phyloP scores from a whole-genome alignment of 2,329 filamentous ascomycete genomes.

The Cladosporium sphaerospermum region DNA sequence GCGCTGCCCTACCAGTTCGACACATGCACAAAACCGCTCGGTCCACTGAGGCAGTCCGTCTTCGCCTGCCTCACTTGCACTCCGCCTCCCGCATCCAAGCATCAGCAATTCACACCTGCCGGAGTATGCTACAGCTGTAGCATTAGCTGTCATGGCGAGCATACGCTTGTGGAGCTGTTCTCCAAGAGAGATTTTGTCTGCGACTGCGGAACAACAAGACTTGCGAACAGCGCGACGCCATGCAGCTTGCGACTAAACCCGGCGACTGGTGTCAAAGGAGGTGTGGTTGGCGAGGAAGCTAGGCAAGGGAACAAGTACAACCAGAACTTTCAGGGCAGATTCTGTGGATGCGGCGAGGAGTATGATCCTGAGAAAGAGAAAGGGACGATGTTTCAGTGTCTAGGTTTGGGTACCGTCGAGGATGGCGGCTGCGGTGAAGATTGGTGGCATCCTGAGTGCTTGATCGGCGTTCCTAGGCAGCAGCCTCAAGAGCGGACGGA shows the following conservation, averaged over 20 bases:
- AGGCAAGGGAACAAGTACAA: slow-evolving; percentile 79
- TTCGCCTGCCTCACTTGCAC: slow-evolving; percentile 95
- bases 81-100: slow-evolving; percentile 60
- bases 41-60: slow-evolving; percentile 76
- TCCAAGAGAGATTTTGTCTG: slow-evolving; percentile 92
- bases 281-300: slow-evolving; percentile 69
- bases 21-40: slow-evolving; percentile 83
- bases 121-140: slow-evolving; percentile 96
- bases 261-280: slow-evolving; percentile 67
- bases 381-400: slow-evolving; percentile 96
- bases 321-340: slow-evolving; percentile 87
- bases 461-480: slow-evolving; percentile 70
- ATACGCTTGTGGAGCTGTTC: slow-evolving; percentile 91
- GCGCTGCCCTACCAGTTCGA: slow-evolving; percentile 94
- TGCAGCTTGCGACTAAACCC: slow-evolving; percentile 71
- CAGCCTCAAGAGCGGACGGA: slow-evolving; percentile 40
- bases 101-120: slow-evolving; percentile 63
- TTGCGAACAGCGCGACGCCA: slow-evolving; percentile 57
- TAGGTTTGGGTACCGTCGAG: slow-evolving; percentile 73
- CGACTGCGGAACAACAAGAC: slow-evolving; percentile 85
- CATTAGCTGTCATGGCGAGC: slow-evolving; percentile 92
- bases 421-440: slow-evolving; percentile 91
- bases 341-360: slow-evolving; percentile 81
- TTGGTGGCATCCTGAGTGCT: slow-evolving; percentile 93
- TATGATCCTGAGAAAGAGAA: slow-evolving; percentile 88